Conservation (phyloP, 257 asterid genomes). For the Rauvolfia tetraphylla region DNA sequence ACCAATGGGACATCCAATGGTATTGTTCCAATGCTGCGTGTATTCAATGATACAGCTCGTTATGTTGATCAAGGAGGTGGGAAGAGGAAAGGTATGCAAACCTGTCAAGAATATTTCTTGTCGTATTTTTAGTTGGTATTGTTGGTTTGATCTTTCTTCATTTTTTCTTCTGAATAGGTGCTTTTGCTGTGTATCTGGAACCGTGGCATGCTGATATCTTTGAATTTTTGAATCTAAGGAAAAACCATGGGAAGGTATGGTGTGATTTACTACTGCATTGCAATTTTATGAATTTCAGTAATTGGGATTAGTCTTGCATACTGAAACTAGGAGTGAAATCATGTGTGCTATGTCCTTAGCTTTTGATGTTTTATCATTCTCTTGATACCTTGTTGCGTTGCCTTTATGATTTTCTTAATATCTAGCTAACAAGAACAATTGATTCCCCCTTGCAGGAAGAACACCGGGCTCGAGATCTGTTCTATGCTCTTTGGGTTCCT, state of each 20-base stretch:
- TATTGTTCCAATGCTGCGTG: slow-evolving; percentile 93
- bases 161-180: slow-evolving; percentile 46
- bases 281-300: not conserved
- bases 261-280: not conserved
- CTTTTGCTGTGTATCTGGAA: slow-evolving; percentile 97
- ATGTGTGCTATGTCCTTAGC: not conserved
- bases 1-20: slow-evolving; percentile 97
- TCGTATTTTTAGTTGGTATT: not conserved
- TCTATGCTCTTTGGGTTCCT: slow-evolving; percentile 93
- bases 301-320: not conserved
- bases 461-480: slow-evolving; percentile 86
- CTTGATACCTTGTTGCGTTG: not conserved
- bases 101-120: not conserved
- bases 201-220: slow-evolving; percentile 96
- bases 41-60: slow-evolving; percentile 93
- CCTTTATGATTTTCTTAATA: not conserved
- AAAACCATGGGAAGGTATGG: slow-evolving; percentile 94
- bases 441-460: slow-evolving; percentile 59
- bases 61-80: slow-evolving; percentile 99
- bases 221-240: slow-evolving; percentile 86
- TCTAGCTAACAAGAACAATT: not conserved
- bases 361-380: not conserved
- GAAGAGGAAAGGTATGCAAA: slow-evolving; percentile 76
- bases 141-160: slow-evolving; percentile 10
- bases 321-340: not conserved